Evolutionary conservation across 1,284 basidiomycete species (phyloP).

Genomic region (Phlebopus sp.): DNA sequence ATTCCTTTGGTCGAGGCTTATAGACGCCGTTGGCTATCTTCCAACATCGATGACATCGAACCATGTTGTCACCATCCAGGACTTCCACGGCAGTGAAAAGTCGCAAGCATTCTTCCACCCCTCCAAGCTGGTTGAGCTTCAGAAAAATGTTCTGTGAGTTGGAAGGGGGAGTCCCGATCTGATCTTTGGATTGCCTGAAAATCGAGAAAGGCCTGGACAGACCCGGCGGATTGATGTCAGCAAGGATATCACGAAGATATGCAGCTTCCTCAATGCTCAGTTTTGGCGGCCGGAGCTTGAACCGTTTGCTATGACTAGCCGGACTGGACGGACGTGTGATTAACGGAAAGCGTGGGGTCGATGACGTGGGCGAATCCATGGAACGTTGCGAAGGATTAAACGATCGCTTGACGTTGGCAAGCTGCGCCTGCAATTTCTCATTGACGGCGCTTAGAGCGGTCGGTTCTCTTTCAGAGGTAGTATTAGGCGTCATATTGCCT

Average conservation of each 20-base stretch:
- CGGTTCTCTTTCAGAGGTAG: conserved; percentile 17
- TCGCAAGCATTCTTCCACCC: conserved; percentile 72
- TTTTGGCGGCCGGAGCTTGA: conserved; percentile 48
- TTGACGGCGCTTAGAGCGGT: conserved; percentile 27
- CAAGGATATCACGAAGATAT: conserved; percentile 63
- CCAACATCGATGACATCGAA: conserved; percentile 93
- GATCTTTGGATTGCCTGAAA: conserved; percentile 38
- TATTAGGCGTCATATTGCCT: not conserved
- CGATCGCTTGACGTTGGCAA: conserved; percentile 26
- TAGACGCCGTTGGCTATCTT: conserved; percentile 72
- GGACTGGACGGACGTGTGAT: conserved; percentile 24
- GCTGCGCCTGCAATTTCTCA: conserved; percentile 26
- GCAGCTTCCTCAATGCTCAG: conserved; percentile 52
- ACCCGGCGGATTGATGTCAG: conserved; percentile 47
- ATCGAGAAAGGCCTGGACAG: conserved; percentile 42
- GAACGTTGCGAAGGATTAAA: conserved; percentile 20
- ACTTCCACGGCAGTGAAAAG: conserved; percentile 90
- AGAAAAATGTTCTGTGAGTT: conserved; percentile 25
- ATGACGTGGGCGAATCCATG: conserved; percentile 14
- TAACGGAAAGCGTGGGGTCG: conserved; percentile 21
- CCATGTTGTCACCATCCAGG: conserved; percentile 90
- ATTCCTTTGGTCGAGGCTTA: conserved; percentile 33
- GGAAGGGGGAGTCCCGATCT: conserved; percentile 5
- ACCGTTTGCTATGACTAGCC: conserved; percentile 29
- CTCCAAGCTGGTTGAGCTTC: conserved; percentile 28